Percentiles rank a stretch among this genome's conserved stretches.
phyloP scores from a whole-genome alignment of 352 stramenopile genomes.

The Aphanomyces cochlioides region DNA sequence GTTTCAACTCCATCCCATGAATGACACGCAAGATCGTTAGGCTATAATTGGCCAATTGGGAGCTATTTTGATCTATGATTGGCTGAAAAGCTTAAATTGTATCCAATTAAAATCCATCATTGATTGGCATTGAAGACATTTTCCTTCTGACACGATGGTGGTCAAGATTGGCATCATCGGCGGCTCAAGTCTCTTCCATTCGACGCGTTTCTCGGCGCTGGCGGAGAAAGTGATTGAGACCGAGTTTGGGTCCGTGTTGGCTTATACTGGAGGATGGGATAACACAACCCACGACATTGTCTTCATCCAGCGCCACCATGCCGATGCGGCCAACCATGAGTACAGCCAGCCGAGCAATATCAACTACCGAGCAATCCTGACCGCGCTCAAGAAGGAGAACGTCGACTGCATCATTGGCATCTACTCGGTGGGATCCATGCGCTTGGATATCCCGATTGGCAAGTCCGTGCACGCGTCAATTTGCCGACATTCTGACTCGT shows the following conservation, averaged over 20 bases:
- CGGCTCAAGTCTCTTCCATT: constrained; percentile 81
- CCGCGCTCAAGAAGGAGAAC: constrained; percentile 51
- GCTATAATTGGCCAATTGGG: too few relatives aligned
- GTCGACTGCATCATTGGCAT: constrained; percentile 74
- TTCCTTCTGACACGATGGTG: background rate
- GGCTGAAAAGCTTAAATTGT: too few relatives aligned
- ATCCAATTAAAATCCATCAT: too few relatives aligned
- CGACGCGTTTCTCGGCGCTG: constrained; percentile 60
- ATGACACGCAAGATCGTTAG: too few relatives aligned
- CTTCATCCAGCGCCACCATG: constrained; percentile 84
- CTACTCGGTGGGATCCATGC: constrained; percentile 88
- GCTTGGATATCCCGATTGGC: constrained; percentile 43
- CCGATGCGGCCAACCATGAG: constrained; percentile 48
- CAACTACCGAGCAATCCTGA: constrained; percentile 79
- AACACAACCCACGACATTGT: constrained; percentile 43
- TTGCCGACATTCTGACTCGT: background rate
- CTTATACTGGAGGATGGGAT: constrained; percentile 54
- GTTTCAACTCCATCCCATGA: too few relatives aligned
- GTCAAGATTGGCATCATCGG: constrained; percentile 77
- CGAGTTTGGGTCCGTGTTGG: constrained; percentile 59
- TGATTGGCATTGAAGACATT: too few relatives aligned
- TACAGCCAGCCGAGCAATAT: constrained; percentile 84
- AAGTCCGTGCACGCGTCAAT: constrained; percentile 30
- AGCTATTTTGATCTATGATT: too few relatives aligned
- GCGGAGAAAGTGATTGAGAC: constrained; percentile 59